Conservation (phyloP, 257 asterid species). For the Solanum stenotomum region DNA sequence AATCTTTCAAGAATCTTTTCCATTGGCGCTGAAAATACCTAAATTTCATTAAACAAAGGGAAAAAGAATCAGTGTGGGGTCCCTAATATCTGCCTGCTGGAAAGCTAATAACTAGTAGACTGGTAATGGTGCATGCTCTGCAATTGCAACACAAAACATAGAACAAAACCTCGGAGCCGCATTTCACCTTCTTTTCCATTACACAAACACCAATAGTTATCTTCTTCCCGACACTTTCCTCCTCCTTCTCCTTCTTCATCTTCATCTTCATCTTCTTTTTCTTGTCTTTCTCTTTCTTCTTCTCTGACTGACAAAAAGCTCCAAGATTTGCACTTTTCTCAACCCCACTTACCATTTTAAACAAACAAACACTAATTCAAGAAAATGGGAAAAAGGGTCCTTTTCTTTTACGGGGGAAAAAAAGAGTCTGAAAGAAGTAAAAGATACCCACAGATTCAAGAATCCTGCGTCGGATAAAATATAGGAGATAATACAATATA, state of each 20-base stretch:
- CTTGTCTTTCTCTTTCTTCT: conserved; percentile 24
- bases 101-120: background rate
- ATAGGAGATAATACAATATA: background rate
- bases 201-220: conserved; percentile 84
- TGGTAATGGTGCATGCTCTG: conserved; percentile 18
- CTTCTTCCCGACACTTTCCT: conserved; percentile 28
- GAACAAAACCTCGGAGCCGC: conserved; percentile 92
- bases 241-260: conserved; percentile 31
- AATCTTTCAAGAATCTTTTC: conserved; percentile 80
- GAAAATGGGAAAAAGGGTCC: background rate
- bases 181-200: conserved; percentile 99
- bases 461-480: background rate
- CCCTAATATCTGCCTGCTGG: background rate
- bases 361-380: background rate
- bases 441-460: conserved; percentile 1
- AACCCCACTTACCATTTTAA: background rate
- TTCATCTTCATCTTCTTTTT: conserved; percentile 15
- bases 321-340: background rate
- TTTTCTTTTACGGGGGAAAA: background rate
- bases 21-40: conserved; percentile 88
- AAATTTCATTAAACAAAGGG: background rate
- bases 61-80: background rate
- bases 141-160: conserved; percentile 13
- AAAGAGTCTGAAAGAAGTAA: background rate
- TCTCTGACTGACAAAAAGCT: background rate